Percentiles rank a stretch among this genome's conserved stretches.
These are phyloP conservation scores for Entoloma clypeatum DNA, from an alignment of 1,284 basidiomycete species.

Conservation along the genomic window DNA sequence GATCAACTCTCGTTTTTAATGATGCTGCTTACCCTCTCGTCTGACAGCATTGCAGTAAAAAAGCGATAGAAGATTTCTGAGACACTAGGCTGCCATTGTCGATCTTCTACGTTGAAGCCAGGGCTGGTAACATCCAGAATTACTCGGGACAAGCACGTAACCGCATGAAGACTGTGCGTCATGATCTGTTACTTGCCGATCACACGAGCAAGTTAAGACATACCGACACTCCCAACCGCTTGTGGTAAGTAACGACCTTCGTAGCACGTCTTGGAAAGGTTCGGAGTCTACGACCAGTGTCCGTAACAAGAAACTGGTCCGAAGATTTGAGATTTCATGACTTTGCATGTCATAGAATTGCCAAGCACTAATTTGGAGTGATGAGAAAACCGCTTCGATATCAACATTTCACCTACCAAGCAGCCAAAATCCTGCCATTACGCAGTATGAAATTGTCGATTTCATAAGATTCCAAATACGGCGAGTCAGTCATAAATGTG, in stretches of 20 bases:
- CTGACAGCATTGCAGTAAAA: constrained; percentile 63
- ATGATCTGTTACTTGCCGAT: background rate
- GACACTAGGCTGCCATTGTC: constrained; percentile 62
- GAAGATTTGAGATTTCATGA: constrained; percentile 46
- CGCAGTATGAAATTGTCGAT: constrained; percentile 67
- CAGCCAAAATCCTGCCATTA: constrained; percentile 50
- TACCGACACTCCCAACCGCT: constrained; percentile 43
- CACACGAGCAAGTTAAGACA: background rate
- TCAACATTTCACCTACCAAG: constrained; percentile 42
- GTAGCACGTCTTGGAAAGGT: constrained; percentile 50
- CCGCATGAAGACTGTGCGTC: constrained; percentile 33
- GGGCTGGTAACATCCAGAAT: constrained; percentile 61
- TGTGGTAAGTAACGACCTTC: constrained; percentile 32
- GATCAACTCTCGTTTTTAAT: background rate
- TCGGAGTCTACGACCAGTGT: constrained; percentile 60
- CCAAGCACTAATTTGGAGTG: constrained; percentile 48
- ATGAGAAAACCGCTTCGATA: background rate
- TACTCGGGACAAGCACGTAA: constrained; percentile 56
- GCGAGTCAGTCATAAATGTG: constrained; percentile 52
- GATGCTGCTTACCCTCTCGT: constrained; percentile 44
- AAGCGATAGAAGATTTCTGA: constrained; percentile 54
- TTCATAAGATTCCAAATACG: constrained; percentile 58
- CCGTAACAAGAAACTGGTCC: constrained; percentile 53
- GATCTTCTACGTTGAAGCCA: constrained; percentile 54
- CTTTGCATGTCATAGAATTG: constrained; percentile 57